These are phyloP conservation scores for Russula vinacea DNA, from an alignment of 768 basidiomycete species.

Conservation along the genomic window DNA sequence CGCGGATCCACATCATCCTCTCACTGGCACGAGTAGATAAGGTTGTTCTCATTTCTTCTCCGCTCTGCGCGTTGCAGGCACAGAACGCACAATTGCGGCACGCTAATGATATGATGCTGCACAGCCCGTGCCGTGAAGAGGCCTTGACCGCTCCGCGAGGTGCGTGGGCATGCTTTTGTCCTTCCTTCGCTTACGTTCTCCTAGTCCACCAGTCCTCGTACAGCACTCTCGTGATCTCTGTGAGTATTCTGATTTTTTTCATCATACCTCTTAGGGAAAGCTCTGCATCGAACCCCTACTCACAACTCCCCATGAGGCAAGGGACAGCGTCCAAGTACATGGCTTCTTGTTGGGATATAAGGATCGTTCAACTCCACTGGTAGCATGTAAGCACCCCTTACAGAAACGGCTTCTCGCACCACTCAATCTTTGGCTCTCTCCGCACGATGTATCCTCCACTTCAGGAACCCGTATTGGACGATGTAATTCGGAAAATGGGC, in stretches of 20 bases:
- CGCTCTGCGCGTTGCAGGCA: not conserved
- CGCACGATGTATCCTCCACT: not conserved
- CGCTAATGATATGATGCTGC: not conserved
- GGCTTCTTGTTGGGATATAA: not conserved
- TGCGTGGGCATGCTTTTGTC: not conserved
- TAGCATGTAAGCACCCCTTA: not conserved
- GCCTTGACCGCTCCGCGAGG: slow-evolving; percentile 14
- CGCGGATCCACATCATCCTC: not conserved
- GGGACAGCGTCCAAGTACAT: not conserved
- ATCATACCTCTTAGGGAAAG: not conserved
- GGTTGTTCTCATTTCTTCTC: not conserved
- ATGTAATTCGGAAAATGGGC: not conserved
- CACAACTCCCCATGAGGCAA: slow-evolving; percentile 4
- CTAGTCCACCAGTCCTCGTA: not conserved
- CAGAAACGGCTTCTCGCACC: not conserved
- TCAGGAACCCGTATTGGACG: not conserved
- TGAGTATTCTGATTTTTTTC: not conserved
- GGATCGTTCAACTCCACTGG: not conserved
- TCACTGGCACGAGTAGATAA: not conserved
- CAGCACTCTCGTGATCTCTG: not conserved
- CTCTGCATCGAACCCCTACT: not conserved
- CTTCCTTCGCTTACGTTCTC: not conserved
- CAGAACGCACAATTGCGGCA: not conserved
- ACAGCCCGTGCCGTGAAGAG: slow-evolving; percentile 6
- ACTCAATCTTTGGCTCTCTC: not conserved